Evolutionary conservation across 192 early-diverging fungal genomes (phyloP), one percentile per base, ranked within the genome.

Genomic region (Coemansia sp.): DNA sequence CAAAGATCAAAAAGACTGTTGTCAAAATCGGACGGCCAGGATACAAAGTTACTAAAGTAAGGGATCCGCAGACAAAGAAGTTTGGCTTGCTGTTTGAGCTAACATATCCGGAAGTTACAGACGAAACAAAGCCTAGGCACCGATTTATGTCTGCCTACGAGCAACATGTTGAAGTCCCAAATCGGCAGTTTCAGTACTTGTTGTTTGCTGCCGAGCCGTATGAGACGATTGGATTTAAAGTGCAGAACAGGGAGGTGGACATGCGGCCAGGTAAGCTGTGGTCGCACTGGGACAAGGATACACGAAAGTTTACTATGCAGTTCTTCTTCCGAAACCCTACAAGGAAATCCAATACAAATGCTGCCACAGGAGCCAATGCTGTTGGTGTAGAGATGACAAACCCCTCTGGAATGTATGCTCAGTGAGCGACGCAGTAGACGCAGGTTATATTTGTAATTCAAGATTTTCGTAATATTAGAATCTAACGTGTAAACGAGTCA

Each of bases 111-210:
- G 90, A 98, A 62, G 91, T 94, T 59, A 88, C 83, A 18, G 82
- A 86, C 13, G 89, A 85, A 12, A 85, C 92, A 10, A 89, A 86
- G 53, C 96, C 96, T 23, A 81, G 88, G 21, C 90, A 96, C 59
- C 83, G 96, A 33, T 98, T 98, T 78, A 98, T 98, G 96, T 88
- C 87, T 3, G 92, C 94, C 0, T 98, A 90, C 62, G 96, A 98
- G 75, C 96, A 98, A 69, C 85, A 86, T 43, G 79, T 92, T 4
- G 94, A 98, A 66, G 80, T 83, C 18, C 92, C 94, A 21, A 91
- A 90, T 55, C 85, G 89, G 58, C 82, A 88, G 21, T 89, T 89
- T 67, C 96, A 98, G 78, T 98, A 98, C 57, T 64, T 98, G 54
- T 57, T 98, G 15, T 86, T 98, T 80, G 96, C 96, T 1, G 94